These are phyloP conservation scores for Tuber melanosporum DNA, from an alignment of 495 filamentous ascomycete species.

Conservation along the genomic window DNA sequence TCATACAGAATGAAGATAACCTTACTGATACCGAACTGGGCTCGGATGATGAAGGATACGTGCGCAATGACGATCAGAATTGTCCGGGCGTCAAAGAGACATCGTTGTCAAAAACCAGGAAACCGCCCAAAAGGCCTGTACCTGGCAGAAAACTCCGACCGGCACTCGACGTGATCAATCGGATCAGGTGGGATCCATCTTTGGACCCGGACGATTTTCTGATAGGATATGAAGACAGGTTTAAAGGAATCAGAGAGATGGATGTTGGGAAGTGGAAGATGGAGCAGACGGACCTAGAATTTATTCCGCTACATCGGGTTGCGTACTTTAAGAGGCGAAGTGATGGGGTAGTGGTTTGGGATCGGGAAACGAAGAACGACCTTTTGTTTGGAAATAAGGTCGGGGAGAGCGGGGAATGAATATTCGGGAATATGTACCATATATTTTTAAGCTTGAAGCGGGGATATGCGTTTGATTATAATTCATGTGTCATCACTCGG, in stretches of 20 bases:
- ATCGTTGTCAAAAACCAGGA: constrained; percentile 11
- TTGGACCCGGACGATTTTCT: constrained; percentile 60
- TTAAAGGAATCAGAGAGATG: constrained; percentile 59
- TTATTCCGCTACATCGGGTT: constrained; percentile 75
- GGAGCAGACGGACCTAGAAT: constrained; percentile 74
- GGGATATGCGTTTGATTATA: too few relatives aligned
- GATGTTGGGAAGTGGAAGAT: constrained; percentile 61
- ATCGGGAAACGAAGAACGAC: constrained; percentile 52
- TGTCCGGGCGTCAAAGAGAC: constrained; percentile 39
- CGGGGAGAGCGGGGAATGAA: background rate
- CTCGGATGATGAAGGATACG: constrained; percentile 38
- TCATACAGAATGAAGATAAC: constrained; percentile 26
- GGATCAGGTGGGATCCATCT: constrained; percentile 63
- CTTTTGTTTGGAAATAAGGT: constrained; percentile 54
- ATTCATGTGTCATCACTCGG: background rate
- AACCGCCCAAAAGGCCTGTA: background rate
- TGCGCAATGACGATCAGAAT: constrained; percentile 38
- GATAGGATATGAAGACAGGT: constrained; percentile 71
- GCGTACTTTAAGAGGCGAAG: constrained; percentile 59
- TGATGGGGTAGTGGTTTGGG: constrained; percentile 53
- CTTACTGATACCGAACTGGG: constrained; percentile 21
- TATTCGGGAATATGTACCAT: background rate
- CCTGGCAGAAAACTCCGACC: constrained; percentile 43
- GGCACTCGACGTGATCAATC: constrained; percentile 60
- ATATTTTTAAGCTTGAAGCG: background rate